Percentiles rank a stretch among this genome's conserved stretches.
These are phyloP conservation scores for Auricularia sp. DNA, from an alignment of 768 basidiomycete genomes.

Conservation along the genomic window DNA sequence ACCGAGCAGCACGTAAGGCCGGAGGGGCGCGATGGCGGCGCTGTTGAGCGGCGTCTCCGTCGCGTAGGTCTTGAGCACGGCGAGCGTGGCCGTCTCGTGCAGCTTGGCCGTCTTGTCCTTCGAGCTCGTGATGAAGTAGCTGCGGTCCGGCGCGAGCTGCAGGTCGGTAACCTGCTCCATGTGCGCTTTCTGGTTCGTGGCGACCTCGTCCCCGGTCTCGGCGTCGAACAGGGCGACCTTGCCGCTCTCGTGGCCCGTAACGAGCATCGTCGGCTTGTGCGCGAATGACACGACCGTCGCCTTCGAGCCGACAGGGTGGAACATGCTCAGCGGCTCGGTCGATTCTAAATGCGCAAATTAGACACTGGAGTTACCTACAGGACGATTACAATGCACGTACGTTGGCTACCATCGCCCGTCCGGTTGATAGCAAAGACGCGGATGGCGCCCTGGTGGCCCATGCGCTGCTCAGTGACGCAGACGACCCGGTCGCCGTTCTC, in stretches of 20 bases:
- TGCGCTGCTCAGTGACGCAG: slow-evolving; percentile 94
- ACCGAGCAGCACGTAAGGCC: slow-evolving; percentile 87
- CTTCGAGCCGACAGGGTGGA: slow-evolving; percentile 87
- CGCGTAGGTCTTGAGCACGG: slow-evolving; percentile 83
- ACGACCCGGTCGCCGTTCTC: slow-evolving; percentile 75
- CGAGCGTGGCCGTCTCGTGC: slow-evolving; percentile 81
- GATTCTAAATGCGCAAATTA: slow-evolving; percentile 40
- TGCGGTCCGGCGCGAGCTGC: slow-evolving; percentile 79
- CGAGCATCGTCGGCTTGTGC: slow-evolving; percentile 59
- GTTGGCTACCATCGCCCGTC: slow-evolving; percentile 69
- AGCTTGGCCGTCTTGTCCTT: slow-evolving; percentile 96
- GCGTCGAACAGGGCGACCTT: slow-evolving; percentile 89
- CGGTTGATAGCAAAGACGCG: slow-evolving; percentile 82
- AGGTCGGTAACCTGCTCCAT: slow-evolving; percentile 82
- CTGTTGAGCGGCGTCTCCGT: slow-evolving; percentile 96
- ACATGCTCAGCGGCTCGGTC: slow-evolving; percentile 62
- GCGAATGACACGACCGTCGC: slow-evolving; percentile 95
- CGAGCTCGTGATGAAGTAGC: slow-evolving; percentile 92
- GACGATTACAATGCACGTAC: slow-evolving; percentile 36
- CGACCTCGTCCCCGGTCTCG: slow-evolving; percentile 73
- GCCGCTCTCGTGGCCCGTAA: slow-evolving; percentile 95
- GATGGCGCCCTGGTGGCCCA: slow-evolving; percentile 86
- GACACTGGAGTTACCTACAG: neutral
- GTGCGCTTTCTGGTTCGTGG: slow-evolving; percentile 81
- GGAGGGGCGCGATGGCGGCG: slow-evolving; percentile 71